Evolutionary conservation across 306 rosid genomes (phyloP).

Genomic region (Purshia tridentata): DNA sequence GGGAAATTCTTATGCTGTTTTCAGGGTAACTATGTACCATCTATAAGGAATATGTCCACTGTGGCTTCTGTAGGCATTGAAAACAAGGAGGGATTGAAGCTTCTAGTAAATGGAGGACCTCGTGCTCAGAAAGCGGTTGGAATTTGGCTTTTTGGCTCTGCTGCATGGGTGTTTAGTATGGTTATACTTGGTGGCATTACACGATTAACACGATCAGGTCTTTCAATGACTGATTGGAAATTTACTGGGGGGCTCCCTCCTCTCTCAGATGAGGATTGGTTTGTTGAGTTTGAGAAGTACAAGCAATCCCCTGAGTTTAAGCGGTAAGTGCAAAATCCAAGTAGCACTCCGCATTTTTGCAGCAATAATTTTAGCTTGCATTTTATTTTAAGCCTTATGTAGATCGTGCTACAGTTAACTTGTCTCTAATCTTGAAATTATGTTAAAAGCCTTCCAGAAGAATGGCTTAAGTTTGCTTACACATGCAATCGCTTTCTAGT

Average conservation of each 20-base stretch:
- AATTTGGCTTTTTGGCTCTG: slow-evolving; percentile 86
- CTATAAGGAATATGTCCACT: slow-evolving; percentile 49
- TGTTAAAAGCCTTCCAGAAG: not conserved
- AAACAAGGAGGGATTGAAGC: slow-evolving; percentile 59
- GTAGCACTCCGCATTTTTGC: not conserved
- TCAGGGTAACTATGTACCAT: slow-evolving; percentile 42
- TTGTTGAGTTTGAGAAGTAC: slow-evolving; percentile 72
- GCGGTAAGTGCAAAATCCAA: slow-evolving; percentile 46
- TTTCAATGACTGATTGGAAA: slow-evolving; percentile 94
- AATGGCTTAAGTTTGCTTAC: not conserved
- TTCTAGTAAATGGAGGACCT: slow-evolving; percentile 69
- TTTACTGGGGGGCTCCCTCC: slow-evolving; percentile 77
- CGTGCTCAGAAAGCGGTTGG: slow-evolving; percentile 73
- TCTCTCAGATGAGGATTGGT: slow-evolving; percentile 68
- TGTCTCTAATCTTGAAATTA: not conserved
- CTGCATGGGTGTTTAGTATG: slow-evolving; percentile 95
- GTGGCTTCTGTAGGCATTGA: slow-evolving; percentile 33
- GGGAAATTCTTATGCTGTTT: slow-evolving; percentile 12
- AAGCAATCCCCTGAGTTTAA: slow-evolving; percentile 82
- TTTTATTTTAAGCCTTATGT: slow-evolving; percentile 23
- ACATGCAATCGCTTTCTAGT: not conserved
- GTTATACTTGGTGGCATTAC: slow-evolving; percentile 89
- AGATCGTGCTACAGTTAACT: too few relatives aligned
- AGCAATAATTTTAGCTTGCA: not conserved
- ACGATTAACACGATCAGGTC: slow-evolving; percentile 85